Evolutionary conservation across 2,329 filamentous ascomycete species (phyloP), one percentile per base, ranked within the genome.

Genomic region (Fusarium anguioides): DNA sequence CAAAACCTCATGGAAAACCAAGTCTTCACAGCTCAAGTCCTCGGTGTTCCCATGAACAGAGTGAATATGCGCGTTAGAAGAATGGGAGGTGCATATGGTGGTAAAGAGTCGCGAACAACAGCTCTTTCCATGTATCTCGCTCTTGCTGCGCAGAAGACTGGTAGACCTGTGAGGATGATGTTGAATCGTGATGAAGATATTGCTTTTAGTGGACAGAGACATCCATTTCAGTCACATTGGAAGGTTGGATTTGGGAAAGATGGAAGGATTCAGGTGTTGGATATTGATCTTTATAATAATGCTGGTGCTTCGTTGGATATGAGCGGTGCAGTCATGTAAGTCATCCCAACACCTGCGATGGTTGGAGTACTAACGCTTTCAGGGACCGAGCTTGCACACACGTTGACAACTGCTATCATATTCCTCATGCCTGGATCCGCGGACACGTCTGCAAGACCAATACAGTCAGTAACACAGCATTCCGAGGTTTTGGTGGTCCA

Each of bases 1-100:
- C 49, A 52, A 0, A 52, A 52, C n/a, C 49, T 52, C 27, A 52
- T 52, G 49, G 49, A 52, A 40, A 52, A 52, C n/a, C 49, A 52
- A 15, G 49, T 52, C 27, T 52, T 52, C 8, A 46, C 40, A 0
- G 49, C 49, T 0, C 49, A 52, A n/a, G 49, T 52, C 2, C 40
- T 52, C 10, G 49, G 49, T 1, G 49, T 52, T 15, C 49, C 49
- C 5, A 52, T 52, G 49, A 52, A 46, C 10, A 33, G 49, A 26
- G 49, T 52, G 0, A 52, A 52, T n/a, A 52, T 52, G 49, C 27
- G 49, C 1, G 49, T 52, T 8, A 6, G 49, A 1, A 31, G 49
- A 20, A 52, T 52, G 49, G 49, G 49, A 3, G 49, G 49, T 8
- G 49, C 49, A 0, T 52, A 52, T 5, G 49, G 49, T 11, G 49